Evolutionary conservation across 1,284 basidiomycete species (phyloP), one percentile per base, ranked within the genome.

Genomic region (Sphaerobolus stellatus): DNA sequence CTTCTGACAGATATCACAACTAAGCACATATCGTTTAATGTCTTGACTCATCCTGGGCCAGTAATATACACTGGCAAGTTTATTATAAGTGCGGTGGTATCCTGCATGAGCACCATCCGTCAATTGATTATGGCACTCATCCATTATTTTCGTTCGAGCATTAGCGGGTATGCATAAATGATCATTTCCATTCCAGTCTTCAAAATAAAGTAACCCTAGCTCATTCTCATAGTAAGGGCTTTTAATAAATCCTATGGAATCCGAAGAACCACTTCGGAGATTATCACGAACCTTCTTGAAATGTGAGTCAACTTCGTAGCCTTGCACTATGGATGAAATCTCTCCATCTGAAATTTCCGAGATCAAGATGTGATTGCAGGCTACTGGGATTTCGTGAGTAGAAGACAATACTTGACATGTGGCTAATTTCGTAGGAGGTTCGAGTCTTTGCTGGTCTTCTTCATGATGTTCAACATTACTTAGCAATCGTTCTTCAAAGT

Each of bases 11-110:
- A 24, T 30, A 0, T 48, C 33, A 8, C 50, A 66, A 0, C 52
- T 59, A 5, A 30, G 5, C 1, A 64, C 50, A 30, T 59, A 67
- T 0, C 43, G 24, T 0, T 25, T 0, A 0, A 67, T 33, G 5
- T 43, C 57, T 0, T 18, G 9, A 6, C 47, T 4, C 0, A 66
- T 56, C 0, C 59, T 47, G 0, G 62, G 62, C 65, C 63, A 66
- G 27, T 57, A 64, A 24, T 57, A 64, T 5, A 52, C 43, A 0
- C 49, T 9, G 0, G 50, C 14, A 0, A 62, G 24, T 0, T 58
- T 34, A 31, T 59, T 40, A 5, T 44, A 24, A 4, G 62, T 63
- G 3, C 58, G 48, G 4, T 20, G 20, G 2, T 46, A 31, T 1
- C 61, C 62, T 9, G 57, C 56, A 11, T 64, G 61, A 0, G 56